Conservation (phyloP, 2,329 filamentous ascomycete species). For the Ophiostoma piceae region DNA sequence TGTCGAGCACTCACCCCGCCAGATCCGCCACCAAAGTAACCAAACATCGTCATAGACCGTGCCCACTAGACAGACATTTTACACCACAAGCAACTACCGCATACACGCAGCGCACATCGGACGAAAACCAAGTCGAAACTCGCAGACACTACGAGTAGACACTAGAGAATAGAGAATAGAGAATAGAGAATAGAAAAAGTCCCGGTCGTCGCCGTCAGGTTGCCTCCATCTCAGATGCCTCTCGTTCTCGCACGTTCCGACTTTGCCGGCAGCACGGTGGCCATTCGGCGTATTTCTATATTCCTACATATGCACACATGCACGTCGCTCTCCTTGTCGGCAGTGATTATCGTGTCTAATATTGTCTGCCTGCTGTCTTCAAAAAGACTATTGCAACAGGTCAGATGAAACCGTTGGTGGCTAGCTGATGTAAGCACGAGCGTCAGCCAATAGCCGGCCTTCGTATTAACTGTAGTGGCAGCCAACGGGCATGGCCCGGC, state of each 20-base stretch:
- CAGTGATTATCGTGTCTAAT: background rate
- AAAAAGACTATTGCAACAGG: background rate
- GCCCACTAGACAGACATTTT: background rate
- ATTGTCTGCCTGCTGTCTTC: background rate
- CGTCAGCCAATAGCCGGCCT: background rate
- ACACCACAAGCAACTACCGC: background rate
- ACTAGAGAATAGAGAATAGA: too few species aligned
- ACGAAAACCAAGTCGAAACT: background rate
- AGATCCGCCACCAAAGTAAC: slow-evolving; percentile 3
- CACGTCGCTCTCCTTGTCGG: background rate
- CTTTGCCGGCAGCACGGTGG: background rate
- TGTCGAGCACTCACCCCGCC: background rate
- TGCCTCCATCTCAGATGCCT: background rate
- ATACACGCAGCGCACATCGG: background rate
- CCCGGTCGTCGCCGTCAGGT: background rate
- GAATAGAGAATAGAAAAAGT: background rate
- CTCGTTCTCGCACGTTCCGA: background rate
- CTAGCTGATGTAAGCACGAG: background rate
- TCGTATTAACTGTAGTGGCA: background rate
- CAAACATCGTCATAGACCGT: background rate
- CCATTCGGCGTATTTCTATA: background rate
- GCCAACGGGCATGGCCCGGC: background rate
- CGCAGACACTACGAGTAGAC: too few species aligned
- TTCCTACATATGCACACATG: background rate
- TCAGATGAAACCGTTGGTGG: background rate